Base-by-base conservation (phyloP, 2,329 filamentous ascomycete species). In the Graphiopsis chlorocephala region DNA sequence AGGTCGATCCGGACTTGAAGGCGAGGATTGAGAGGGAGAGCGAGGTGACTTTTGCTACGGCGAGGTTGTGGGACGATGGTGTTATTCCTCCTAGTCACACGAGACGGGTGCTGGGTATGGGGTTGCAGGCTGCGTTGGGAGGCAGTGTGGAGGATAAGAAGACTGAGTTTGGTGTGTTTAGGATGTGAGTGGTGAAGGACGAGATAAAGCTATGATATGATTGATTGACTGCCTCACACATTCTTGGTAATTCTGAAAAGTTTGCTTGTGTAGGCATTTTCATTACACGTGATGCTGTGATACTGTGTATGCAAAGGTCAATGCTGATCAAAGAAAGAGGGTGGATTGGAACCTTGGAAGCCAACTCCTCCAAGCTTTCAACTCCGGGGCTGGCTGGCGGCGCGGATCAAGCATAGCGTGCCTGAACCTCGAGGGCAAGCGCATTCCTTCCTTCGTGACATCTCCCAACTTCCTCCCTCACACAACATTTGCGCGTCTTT, bases 21-120 rank as follows among this genome's bases (percentile, higher is more conserved):
- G 87, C 87, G 47, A 84, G 94, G 53, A 98, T 99, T 71, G 94
- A 98, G 75, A 84, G 84, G 60, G 94, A 98, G 81, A 96, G 91
- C 63, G 91, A 97, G 71, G 92, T 92, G 0, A 87, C 90, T 0
- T 98, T 93, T 78, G 95, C 92, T 1, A 92, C 89, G 33, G 94
- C 95, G 5, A 85, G 94, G 67, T 78, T 98, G 71, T 99, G 95
- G 95, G 94, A 83, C 67, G 81, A 84, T 72, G 82, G 82, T 4
- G 77, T 84, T 20, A 83, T 83, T 58, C 79, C 80, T 35, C 82
- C 82, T 0, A 77, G 76, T 63, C 81, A 84, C 68, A 84, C 82
- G 28, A 75, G 82, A 64, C 69, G 75, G 35, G 80, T 82, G n/a
- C 68, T 84, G 35, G 82, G 81, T 1, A 76, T 83, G 75, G 80